These are phyloP conservation scores for Ogataea wickerhamii DNA, from an alignment of 805 yeast species.

Conservation along the genomic window DNA sequence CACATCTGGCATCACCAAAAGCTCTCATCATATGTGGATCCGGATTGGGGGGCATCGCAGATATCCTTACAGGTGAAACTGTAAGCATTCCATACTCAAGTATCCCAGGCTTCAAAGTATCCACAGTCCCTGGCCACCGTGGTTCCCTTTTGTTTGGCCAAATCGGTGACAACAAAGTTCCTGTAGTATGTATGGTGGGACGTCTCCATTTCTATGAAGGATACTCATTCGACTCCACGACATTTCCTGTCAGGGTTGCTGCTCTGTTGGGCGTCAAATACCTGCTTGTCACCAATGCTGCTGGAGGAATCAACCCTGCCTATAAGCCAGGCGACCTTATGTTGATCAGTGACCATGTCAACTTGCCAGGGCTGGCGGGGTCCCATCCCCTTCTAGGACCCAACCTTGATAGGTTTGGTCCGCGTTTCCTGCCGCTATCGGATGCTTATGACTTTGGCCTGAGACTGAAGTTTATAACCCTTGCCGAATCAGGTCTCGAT, in stretches of 20 bases:
- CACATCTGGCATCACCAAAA: slow-evolving; percentile 41
- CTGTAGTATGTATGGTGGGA: slow-evolving; percentile 92
- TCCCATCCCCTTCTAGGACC: slow-evolving; percentile 85
- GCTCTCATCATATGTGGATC: slow-evolving; percentile 89
- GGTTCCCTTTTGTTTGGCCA: slow-evolving; percentile 79
- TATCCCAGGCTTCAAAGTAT: slow-evolving; percentile 75
- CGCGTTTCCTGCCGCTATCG: slow-evolving; percentile 81
- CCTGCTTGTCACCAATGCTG: slow-evolving; percentile 90
- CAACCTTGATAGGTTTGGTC: slow-evolving; percentile 75
- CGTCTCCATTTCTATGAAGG: slow-evolving; percentile 93
- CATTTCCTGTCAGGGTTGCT: slow-evolving; percentile 81
- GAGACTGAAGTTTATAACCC: slow-evolving; percentile 55
- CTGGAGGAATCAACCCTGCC: slow-evolving; percentile 75
- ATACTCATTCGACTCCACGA: slow-evolving; percentile 72
- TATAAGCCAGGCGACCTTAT: slow-evolving; percentile 84
- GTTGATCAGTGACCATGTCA: slow-evolving; percentile 86
- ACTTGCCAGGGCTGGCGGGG: slow-evolving; percentile 89
- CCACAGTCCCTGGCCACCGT: slow-evolving; percentile 89
- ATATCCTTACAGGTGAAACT: slow-evolving; percentile 40
- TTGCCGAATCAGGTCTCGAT: slow-evolving; percentile 40
- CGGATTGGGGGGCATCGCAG: slow-evolving; percentile 85
- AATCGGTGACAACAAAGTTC: slow-evolving; percentile 63
- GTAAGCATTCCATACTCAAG: slow-evolving; percentile 56
- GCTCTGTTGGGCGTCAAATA: slow-evolving; percentile 55
- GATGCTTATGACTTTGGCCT: slow-evolving; percentile 83